Evolutionary conservation across 2,329 filamentous ascomycete species (phyloP).

Genomic region (Sporothrix inflata): DNA sequence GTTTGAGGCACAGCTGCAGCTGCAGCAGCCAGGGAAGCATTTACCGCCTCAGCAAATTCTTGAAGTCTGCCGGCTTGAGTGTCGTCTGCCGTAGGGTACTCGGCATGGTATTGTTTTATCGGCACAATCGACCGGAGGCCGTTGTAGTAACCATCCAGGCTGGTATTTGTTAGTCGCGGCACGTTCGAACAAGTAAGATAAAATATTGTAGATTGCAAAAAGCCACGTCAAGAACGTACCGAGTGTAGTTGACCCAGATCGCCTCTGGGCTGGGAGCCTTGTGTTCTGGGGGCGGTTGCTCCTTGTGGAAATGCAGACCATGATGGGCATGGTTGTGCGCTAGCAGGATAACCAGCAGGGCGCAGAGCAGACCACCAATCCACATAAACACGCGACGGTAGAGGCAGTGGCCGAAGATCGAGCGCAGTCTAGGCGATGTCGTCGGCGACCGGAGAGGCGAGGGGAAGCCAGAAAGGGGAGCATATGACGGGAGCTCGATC

Average conservation of each 20-base stretch:
- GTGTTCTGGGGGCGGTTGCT: slow-evolving; percentile 37
- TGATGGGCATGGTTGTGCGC: slow-evolving; percentile 34
- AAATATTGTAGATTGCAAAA: neutral
- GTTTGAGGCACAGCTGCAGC: neutral
- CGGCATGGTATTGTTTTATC: slow-evolving; percentile 65
- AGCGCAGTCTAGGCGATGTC: slow-evolving; percentile 25
- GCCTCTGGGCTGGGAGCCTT: slow-evolving; percentile 37
- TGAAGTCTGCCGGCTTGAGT: slow-evolving; percentile 21
- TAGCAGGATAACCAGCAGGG: slow-evolving; percentile 35
- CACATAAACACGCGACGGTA: slow-evolving; percentile 58
- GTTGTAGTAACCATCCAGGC: slow-evolving; percentile 79
- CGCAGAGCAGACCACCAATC: slow-evolving; percentile 44
- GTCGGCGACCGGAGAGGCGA: neutral
- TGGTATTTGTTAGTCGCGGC: slow-evolving; percentile 42
- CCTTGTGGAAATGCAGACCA: slow-evolving; percentile 33
- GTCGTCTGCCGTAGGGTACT: slow-evolving; percentile 64
- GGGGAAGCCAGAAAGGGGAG: slow-evolving; percentile 21
- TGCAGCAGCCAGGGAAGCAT: slow-evolving; percentile 39
- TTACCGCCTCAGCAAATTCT: slow-evolving; percentile 24
- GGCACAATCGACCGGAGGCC: slow-evolving; percentile 73
- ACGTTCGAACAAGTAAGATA: neutral
- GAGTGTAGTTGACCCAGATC: slow-evolving; percentile 47
- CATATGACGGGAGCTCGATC: slow-evolving; percentile 30
- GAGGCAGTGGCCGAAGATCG: slow-evolving; percentile 55
- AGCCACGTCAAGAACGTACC: slow-evolving; percentile 43